Base-by-base conservation (phyloP, 208 protist genomes). In the Leishmania aethiopica region DNA sequence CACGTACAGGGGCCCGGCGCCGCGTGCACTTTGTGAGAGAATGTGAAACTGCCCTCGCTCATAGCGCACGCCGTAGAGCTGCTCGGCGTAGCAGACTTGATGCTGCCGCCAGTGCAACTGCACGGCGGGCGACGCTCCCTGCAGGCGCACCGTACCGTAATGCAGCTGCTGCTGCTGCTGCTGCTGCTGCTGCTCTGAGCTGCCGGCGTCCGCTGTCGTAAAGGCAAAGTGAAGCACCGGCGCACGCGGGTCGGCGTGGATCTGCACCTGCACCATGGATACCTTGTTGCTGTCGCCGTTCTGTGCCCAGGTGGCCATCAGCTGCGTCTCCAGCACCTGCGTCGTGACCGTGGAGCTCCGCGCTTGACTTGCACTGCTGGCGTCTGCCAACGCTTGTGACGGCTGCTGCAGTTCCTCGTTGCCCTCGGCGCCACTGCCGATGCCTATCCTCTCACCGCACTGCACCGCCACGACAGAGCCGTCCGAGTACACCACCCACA, bases 401-500 rank as follows among this genome's bases (percentile, higher is more conserved):
- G 79, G 35, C 53, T 84, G 77, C 32, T 84, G 66, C 42, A 70
- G 45, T n/a, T 80, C 47, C 11, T 64, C 78, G 37, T 73, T 40
- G 64, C 28, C 42, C 45, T 55, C 64, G 11, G 47, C 19, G 25
- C 1, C 32, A 66, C 32, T 70, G 2, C n/a, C 37, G 37, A 59
- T 45, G 4, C 42, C 42, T 22, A 3, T 62, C 3, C 35, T 45
- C 49, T 77, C 75, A 40, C 42, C 19, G 75, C 85, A 88, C 49
- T 64, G 78, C 64, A 86, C 72, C 22, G 75, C 87, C 45, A 84
- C 76, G 35, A 93, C 79, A 5, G 79, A 67, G 69, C 88, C 82
- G 57, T 95, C 90, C 32, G 83, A 83, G 83, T 91, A 95, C 25
- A 93, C 70, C 7, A 91, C 81, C 92, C 92, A 95, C 60, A 95